Percentiles rank a stretch among this genome's conserved stretches.
These are phyloP conservation scores for Simmondsia chinensis DNA, from an alignment of 148 eudicot genomes.

Conservation along the genomic window DNA sequence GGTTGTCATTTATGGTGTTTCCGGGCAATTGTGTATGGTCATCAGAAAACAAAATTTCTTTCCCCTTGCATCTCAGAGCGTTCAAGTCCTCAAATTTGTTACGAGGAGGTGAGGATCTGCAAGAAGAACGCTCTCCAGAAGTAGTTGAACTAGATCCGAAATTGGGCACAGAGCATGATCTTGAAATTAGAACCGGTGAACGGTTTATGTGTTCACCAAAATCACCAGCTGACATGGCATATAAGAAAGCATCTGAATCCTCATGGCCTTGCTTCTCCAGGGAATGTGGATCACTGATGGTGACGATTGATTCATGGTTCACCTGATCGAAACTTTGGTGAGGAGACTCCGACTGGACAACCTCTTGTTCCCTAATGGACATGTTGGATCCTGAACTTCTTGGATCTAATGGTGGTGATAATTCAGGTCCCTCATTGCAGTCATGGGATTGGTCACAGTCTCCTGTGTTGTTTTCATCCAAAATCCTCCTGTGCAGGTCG, in stretches of 20 bases:
- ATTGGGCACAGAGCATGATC: slow-evolving; percentile 58
- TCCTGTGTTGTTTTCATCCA: slow-evolving; percentile 37
- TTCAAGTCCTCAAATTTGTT: slow-evolving; percentile 45
- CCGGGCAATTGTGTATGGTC: slow-evolving; percentile 6
- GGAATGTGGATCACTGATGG: slow-evolving; percentile 23
- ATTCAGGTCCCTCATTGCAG: slow-evolving; percentile 11
- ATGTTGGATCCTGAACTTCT: slow-evolving; percentile 22
- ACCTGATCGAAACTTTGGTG: slow-evolving; percentile 22
- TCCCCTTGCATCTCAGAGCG: too few species aligned
- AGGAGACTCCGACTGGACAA: slow-evolving; percentile 27
- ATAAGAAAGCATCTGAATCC: slow-evolving; percentile 13
- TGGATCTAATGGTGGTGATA: slow-evolving; percentile 10
- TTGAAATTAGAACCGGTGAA: slow-evolving; percentile 26
- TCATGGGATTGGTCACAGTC: slow-evolving; percentile 36
- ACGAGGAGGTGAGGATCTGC: slow-evolving; percentile 5
- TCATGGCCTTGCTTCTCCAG: slow-evolving; percentile 26
- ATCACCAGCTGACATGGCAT: slow-evolving; percentile 15
- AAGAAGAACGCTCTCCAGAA: slow-evolving; percentile 12
- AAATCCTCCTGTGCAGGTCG: slow-evolving; percentile 28
- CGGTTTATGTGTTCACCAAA: slow-evolving; percentile 19
- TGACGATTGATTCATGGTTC: slow-evolving; percentile 31
- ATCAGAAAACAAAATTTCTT: too few species aligned
- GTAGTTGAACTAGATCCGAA: slow-evolving; percentile 15
- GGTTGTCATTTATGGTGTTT: slow-evolving; percentile 16
- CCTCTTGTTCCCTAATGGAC: slow-evolving; percentile 28